Conservation (phyloP, 257 asterid genomes). For the Marsdenia floribunda region DNA sequence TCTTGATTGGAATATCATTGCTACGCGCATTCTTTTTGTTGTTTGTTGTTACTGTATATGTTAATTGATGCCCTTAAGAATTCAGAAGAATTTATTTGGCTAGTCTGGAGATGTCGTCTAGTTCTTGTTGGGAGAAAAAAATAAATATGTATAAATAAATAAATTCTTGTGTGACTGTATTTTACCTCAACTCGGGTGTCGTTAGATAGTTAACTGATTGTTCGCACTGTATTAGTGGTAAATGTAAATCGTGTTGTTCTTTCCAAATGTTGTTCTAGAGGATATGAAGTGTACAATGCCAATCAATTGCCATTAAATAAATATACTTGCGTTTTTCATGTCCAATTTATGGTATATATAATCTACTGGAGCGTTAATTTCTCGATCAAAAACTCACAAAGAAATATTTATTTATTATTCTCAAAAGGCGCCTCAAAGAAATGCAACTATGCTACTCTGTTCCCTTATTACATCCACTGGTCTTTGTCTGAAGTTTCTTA, state of each 20-base stretch:
- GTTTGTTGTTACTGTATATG: not conserved
- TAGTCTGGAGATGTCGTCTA: not conserved
- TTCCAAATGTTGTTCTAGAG: no score
- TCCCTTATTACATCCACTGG: not conserved
- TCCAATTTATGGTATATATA: not conserved
- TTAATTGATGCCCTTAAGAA: not conserved
- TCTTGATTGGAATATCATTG: not conserved
- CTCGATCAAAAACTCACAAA: not conserved
- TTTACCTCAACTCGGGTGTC: not conserved
- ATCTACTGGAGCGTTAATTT: not conserved
- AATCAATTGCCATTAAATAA: not conserved
- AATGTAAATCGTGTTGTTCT: no score
- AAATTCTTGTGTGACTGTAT: not conserved
- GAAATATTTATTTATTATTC: not conserved
- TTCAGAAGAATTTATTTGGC: not conserved
- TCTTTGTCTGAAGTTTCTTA: not conserved
- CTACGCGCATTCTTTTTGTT: not conserved
- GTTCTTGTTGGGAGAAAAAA: not conserved
- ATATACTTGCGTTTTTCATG: no score
- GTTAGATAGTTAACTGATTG: not conserved
- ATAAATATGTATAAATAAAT: no score
- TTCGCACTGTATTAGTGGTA: not conserved
- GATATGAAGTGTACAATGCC: no score
- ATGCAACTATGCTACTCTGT: not conserved
- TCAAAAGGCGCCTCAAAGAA: not conserved